Evolutionary conservation across 2,329 filamentous ascomycete species (phyloP), one percentile per base, ranked within the genome.

Genomic region (Nothophoma quercina): DNA sequence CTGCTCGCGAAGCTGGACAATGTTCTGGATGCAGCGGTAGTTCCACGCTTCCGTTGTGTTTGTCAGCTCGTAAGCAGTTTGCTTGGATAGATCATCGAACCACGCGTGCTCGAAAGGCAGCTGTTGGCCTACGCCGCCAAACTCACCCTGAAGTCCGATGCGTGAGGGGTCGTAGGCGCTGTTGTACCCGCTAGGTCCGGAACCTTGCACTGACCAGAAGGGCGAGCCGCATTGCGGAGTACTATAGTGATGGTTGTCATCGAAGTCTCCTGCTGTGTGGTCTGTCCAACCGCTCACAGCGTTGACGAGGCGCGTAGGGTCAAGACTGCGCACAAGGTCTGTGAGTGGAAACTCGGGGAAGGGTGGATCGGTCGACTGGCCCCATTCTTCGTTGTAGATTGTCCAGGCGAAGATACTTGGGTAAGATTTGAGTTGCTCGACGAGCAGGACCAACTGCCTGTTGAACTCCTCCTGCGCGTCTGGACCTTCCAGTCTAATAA

Each of bases 341-440:
- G 85, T 83, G 10, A 90, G 74, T 4, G 68, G 73, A 12, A 81
- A 80, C 56, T 90, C 87, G 0, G 85, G 84, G 58, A 78, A 80
- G 7, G 77, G 77, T 2, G 49, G 32, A 6, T 35, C 50, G 0
- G 77, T 77, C 2, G 83, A 72, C 63, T 90, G 87, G 2, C 85
- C 87, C 87, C 87, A 90, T 34, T 86, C 87, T 68, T 90, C 87
- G 64, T 90, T 89, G 71, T 89, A 90, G 60, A 90, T 85, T 13
- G 88, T 76, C 85, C 87, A 90, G 1, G 83, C 81, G 8, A 83
- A 78, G 55, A 90, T 88, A 48, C 83, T 86, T 0, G 87, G 81
- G 65, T 87, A 87, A 68, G 78, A 86, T 70, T 83, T 84, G 67
- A 85, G 83, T 57, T 89, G 85, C 30, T 83, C 78, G 33, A 90